These are phyloP conservation scores for Dendryphion nanum DNA, from an alignment of 2,329 filamentous ascomycete genomes.

Conservation along the genomic window DNA sequence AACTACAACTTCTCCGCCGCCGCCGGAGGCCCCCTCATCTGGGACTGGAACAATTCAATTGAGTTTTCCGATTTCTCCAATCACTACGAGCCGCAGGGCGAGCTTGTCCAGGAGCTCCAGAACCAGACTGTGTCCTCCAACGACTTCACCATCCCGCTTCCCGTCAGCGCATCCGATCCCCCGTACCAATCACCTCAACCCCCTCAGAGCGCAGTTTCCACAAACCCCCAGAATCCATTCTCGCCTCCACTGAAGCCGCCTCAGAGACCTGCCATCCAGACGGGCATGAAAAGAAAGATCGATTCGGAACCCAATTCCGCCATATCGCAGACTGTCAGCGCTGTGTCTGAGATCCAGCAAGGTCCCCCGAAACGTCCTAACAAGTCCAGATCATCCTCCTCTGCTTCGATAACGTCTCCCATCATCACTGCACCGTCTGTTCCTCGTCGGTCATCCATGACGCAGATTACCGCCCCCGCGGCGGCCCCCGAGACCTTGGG, in stretches of 20 bases:
- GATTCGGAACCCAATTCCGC: constrained; percentile 30
- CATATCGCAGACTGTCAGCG: constrained; percentile 19
- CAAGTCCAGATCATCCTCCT: constrained; percentile 32
- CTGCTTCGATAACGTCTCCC: constrained; percentile 25
- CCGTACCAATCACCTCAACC: constrained; percentile 21
- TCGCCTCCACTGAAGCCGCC: constrained; percentile 24
- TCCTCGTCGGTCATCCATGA: constrained; percentile 19
- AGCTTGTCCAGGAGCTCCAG: constrained; percentile 40
- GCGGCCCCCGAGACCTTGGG: constrained; percentile 14
- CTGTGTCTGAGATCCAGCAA: constrained; percentile 11
- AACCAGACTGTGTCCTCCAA: constrained; percentile 23
- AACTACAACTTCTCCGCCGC: constrained; percentile 17
- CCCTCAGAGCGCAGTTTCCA: constrained; percentile 8
- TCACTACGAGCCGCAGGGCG: constrained; percentile 47
- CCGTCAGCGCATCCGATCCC: constrained; percentile 14
- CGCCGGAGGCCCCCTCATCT: constrained; percentile 24
- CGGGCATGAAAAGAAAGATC: constrained; percentile 38
- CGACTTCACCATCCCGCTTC: constrained; percentile 42
- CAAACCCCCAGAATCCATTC: constrained; percentile 18
- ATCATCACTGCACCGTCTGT: constrained; percentile 11
- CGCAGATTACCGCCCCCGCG: constrained; percentile 13
- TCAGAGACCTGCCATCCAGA: constrained; percentile 19
- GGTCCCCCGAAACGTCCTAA: constrained; percentile 32
- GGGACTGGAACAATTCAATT: constrained; percentile 40
- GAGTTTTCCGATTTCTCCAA: constrained; percentile 32